Evolutionary conservation across 2,329 filamentous ascomycete genomes (phyloP).

Genomic region (Ciborinia camelliae): DNA sequence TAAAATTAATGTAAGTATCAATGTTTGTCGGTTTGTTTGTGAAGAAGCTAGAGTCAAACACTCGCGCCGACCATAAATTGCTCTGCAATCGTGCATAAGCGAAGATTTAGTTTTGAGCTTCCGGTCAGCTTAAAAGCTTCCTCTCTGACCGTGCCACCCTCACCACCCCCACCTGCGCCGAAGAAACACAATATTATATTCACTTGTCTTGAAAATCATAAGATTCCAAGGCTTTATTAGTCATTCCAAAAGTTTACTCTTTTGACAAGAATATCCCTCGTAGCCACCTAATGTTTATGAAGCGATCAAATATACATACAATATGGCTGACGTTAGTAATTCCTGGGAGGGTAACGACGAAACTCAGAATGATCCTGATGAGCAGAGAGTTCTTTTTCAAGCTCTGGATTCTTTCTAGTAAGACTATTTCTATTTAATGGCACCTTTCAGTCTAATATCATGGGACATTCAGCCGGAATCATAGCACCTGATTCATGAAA

Average conservation of each 20-base stretch:
- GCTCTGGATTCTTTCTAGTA: slow-evolving; percentile 89
- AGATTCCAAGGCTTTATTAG: background rate
- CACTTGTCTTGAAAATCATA: background rate
- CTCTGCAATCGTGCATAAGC: slow-evolving; percentile 7
- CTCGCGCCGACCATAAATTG: slow-evolving; percentile 1
- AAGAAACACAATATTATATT: background rate
- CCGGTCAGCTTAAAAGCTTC: too few relatives aligned
- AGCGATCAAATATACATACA: background rate
- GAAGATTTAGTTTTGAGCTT: slow-evolving; percentile 1
- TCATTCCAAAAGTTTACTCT: background rate
- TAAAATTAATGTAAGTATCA: slow-evolving; percentile 7
- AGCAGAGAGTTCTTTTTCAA: slow-evolving; percentile 73
- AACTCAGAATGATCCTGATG: slow-evolving; percentile 62
- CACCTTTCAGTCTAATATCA: background rate
- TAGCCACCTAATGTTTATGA: background rate
- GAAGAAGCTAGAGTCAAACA: background rate
- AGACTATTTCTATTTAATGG: slow-evolving; percentile 39
- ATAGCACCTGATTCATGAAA: background rate
- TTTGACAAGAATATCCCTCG: background rate
- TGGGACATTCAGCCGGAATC: background rate
- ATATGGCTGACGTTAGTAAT: slow-evolving; percentile 2
- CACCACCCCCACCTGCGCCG: background rate
- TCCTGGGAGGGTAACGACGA: slow-evolving; percentile 50
- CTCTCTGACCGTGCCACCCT: background rate
- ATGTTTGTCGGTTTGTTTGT: slow-evolving; percentile 2